Percentiles rank a stretch among this genome's conserved stretches.
Conservation (phyloP, 2,329 filamentous ascomycete species). For the Harringtonia aguacate region DNA sequence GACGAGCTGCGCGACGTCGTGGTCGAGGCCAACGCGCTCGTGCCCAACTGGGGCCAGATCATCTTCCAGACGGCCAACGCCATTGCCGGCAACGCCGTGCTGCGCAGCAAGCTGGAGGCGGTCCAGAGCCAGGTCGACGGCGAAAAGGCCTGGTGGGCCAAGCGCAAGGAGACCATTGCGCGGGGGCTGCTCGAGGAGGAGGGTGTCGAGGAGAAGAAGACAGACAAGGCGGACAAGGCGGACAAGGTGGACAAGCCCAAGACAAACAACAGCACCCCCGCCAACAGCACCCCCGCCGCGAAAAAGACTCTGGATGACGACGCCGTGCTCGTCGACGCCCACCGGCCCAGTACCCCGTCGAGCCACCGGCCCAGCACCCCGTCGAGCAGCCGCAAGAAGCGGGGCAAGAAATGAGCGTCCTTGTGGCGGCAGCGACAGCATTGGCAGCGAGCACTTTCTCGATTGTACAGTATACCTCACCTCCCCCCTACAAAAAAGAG, state of each 20-base stretch:
- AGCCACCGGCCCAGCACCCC: constrained; percentile 12
- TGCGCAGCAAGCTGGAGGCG: constrained; percentile 65
- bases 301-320: constrained; percentile 65
- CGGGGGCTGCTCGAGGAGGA: constrained; percentile 78
- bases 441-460: too few relatives aligned
- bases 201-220: constrained; percentile 21
- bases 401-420: constrained; percentile 46
- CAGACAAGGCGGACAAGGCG: constrained; percentile 39
- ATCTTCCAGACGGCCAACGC: constrained; percentile 98
- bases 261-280: too few relatives aligned
- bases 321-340: constrained; percentile 63
- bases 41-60: constrained; percentile 78
- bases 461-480: too few relatives aligned
- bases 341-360: constrained; percentile 15
- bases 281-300: too few relatives aligned
- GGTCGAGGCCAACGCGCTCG: constrained; percentile 86
- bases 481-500: not conserved
- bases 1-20: constrained; percentile 92
- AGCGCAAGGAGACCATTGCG: constrained; percentile 62
- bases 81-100: constrained; percentile 72
- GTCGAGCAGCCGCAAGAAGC: constrained; percentile 48
- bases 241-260: too few relatives aligned
- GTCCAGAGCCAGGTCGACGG: constrained; percentile 59
- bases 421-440: not conserved
- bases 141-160: constrained; percentile 91